A percentile compares a stretch with the other conserved stretches of the same genome.
Conservation (phyloP, 2,329 filamentous ascomycete species). For the Penicillium sp. region DNA sequence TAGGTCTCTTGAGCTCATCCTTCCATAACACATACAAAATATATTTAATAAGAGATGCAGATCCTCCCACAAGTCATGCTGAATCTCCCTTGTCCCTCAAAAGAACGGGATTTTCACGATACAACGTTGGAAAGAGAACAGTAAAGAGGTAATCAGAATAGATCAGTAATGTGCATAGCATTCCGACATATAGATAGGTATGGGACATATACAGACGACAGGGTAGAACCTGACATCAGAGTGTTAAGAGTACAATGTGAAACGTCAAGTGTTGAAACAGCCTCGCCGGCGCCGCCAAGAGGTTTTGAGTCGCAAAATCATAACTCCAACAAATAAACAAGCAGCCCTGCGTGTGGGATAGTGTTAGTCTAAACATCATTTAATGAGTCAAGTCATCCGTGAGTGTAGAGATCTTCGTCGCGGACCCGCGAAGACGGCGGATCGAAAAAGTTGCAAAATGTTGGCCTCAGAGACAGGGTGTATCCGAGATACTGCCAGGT, state of each 20-base stretch:
- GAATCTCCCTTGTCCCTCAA: too few species aligned
- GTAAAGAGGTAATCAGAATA: background rate
- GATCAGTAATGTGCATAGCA: constrained; percentile 1
- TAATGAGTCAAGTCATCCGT: constrained; percentile 11
- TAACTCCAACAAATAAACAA: constrained; percentile 5
- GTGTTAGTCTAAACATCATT: constrained; percentile 18
- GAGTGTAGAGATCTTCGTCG: constrained; percentile 1
- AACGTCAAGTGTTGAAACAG: constrained; percentile 29
- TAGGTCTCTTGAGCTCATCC: too few species aligned
- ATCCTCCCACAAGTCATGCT: too few species aligned
- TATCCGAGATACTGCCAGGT: constrained; percentile 2
- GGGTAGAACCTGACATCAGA: constrained; percentile 7
- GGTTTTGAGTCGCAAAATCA: constrained; percentile 9
- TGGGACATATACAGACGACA: constrained; percentile 13
- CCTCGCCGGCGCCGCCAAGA: constrained; percentile 16
- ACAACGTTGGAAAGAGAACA: too few species aligned
- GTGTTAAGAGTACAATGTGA: constrained; percentile 15
- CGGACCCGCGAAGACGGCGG: background rate
- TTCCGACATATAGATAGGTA: constrained; percentile 8
- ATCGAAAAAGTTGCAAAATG: constrained; percentile 6
- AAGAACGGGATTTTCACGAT: too few species aligned
- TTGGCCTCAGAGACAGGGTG: constrained; percentile 3
- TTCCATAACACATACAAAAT: too few species aligned
- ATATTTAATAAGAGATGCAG: too few species aligned
- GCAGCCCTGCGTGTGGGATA: constrained; percentile 9